Percentiles rank a stretch among this genome's conserved stretches.
Conservation (phyloP, 2,329 filamentous ascomycete species). For the Harringtonia aguacate region DNA sequence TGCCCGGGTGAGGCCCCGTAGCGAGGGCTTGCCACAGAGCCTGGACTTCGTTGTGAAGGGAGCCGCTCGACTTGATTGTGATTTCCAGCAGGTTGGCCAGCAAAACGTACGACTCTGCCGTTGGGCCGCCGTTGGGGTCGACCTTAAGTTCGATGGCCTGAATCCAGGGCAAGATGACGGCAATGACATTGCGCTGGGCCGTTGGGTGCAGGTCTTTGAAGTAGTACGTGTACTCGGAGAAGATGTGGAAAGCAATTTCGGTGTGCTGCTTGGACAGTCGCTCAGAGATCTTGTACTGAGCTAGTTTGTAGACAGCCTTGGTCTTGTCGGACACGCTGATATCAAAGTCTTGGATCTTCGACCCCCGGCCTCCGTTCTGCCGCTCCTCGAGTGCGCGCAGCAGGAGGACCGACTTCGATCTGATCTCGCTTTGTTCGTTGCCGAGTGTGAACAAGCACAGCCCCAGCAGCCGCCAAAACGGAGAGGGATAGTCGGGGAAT, state of each 20-base stretch:
- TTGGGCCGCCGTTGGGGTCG: slow-evolving; percentile 84
- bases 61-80: slow-evolving; percentile 81
- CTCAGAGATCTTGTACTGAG: slow-evolving; percentile 93
- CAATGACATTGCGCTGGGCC: slow-evolving; percentile 86
- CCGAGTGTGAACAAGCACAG: slow-evolving; percentile 87
- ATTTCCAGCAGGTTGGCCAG: slow-evolving; percentile 93
- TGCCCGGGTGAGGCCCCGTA: slow-evolving; percentile 83
- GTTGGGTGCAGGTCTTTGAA: slow-evolving; percentile 79
- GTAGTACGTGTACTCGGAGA: slow-evolving; percentile 89
- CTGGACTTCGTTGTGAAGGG: slow-evolving; percentile 91
- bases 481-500: slow-evolving; percentile 67
- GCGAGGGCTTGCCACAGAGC: slow-evolving; percentile 94
- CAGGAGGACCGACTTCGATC: slow-evolving; percentile 76
- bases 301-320: slow-evolving; percentile 92
- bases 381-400: slow-evolving; percentile 74
- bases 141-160: slow-evolving; percentile 87
- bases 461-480: slow-evolving; percentile 84
- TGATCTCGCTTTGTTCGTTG: slow-evolving; percentile 79
- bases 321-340: slow-evolving; percentile 99
- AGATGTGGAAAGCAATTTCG: slow-evolving; percentile 83
- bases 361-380: slow-evolving; percentile 52
- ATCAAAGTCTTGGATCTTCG: slow-evolving; percentile 92
- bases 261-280: slow-evolving; percentile 79
- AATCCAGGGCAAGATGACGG: slow-evolving; percentile 91
- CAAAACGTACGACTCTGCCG: slow-evolving; percentile 85